phyloP scores from a whole-genome alignment of 1,284 basidiomycete genomes.

The Boletus smithii region DNA sequence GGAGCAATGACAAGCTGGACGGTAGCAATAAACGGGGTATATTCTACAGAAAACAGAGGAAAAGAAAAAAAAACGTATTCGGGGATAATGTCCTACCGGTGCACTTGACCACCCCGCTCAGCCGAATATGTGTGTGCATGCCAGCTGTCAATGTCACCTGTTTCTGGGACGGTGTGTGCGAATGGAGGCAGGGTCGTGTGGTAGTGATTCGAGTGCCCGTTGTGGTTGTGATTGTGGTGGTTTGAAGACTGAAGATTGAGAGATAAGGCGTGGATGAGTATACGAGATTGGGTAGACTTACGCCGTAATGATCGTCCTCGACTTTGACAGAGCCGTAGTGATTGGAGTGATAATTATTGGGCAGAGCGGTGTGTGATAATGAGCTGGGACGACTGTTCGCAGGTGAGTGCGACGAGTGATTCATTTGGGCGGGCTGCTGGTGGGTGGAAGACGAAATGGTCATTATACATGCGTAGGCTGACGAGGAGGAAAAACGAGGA shows the following conservation, averaged over 20 bases:
- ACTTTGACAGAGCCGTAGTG: slow-evolving; percentile 54
- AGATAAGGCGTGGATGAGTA: background rate
- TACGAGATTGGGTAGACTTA: slow-evolving; percentile 34
- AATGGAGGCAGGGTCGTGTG: slow-evolving; percentile 44
- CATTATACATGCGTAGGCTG: slow-evolving; percentile 45
- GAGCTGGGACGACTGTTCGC: slow-evolving; percentile 42
- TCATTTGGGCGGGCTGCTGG: slow-evolving; percentile 62
- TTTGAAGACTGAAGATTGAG: slow-evolving; percentile 27
- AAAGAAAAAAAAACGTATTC: background rate
- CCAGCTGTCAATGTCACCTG: slow-evolving; percentile 52
- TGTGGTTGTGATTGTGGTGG: slow-evolving; percentile 38
- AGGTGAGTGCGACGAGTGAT: slow-evolving; percentile 46
- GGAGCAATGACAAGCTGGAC: background rate
- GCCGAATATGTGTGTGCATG: slow-evolving; percentile 51
- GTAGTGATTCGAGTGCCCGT: slow-evolving; percentile 35
- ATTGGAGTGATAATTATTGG: slow-evolving; percentile 31
- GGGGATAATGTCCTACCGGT: slow-evolving; percentile 37
- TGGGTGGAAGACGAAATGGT: slow-evolving; percentile 36
- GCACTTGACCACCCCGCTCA: slow-evolving; percentile 52
- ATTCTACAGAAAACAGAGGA: slow-evolving; percentile 25
- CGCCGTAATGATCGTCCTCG: slow-evolving; percentile 63
- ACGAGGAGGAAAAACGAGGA: slow-evolving; percentile 32
- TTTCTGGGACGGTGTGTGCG: slow-evolving; percentile 39
- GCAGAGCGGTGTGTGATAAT: slow-evolving; percentile 34
- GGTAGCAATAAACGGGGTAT: slow-evolving; percentile 36